Evolutionary conservation across 2,329 filamentous ascomycete genomes (phyloP).

Genomic region (Beauveria medogensis): DNA sequence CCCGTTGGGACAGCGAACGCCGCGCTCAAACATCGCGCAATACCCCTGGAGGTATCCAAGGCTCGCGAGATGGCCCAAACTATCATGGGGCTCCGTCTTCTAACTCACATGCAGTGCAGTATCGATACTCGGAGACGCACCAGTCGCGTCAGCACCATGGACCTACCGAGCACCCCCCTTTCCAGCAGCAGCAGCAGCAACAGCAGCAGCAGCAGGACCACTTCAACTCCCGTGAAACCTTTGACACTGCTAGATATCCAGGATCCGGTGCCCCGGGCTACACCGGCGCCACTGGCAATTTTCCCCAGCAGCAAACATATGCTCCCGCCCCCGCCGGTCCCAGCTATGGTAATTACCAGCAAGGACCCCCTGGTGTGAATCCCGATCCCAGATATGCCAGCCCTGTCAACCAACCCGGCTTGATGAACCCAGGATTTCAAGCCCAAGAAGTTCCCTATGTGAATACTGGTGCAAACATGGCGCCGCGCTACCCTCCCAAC

Average conservation of each 20-base stretch:
- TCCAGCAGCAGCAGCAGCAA: conserved; percentile 9
- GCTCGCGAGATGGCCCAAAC: conserved; percentile 42
- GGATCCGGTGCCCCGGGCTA: conserved; percentile 42
- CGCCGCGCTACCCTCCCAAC: conserved; percentile 20
- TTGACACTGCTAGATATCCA: conserved; percentile 41
- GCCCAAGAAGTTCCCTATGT: conserved; percentile 27
- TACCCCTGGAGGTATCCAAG: conserved; percentile 49
- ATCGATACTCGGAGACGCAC: conserved; percentile 46
- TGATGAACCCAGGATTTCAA: conserved; percentile 26
- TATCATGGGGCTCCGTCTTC: conserved; percentile 41
- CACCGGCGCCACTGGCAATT: conserved; percentile 35
- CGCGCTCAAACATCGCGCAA: conserved; percentile 46
- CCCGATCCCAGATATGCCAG: conserved; percentile 26
- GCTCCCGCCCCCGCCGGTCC: conserved; percentile 22
- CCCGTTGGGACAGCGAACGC: conserved; percentile 53
- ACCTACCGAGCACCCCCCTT: conserved; percentile 32
- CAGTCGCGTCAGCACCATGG: conserved; percentile 41
- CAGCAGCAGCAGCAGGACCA: conserved; percentile 25
- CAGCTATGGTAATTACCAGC: conserved; percentile 18
- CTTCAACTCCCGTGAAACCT: conserved; percentile 30
- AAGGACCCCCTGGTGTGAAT: conserved; percentile 22
- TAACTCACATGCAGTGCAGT: conserved; percentile 53
- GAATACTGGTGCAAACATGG: conserved; percentile 28
- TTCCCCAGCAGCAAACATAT: conserved; percentile 20
- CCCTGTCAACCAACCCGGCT: conserved; percentile 19